A percentile compares a stretch with the other conserved stretches of the same genome.
These are phyloP conservation scores for Eucalyptus sp. DNA, from an alignment of 345 rosid species.

Conservation along the genomic window DNA sequence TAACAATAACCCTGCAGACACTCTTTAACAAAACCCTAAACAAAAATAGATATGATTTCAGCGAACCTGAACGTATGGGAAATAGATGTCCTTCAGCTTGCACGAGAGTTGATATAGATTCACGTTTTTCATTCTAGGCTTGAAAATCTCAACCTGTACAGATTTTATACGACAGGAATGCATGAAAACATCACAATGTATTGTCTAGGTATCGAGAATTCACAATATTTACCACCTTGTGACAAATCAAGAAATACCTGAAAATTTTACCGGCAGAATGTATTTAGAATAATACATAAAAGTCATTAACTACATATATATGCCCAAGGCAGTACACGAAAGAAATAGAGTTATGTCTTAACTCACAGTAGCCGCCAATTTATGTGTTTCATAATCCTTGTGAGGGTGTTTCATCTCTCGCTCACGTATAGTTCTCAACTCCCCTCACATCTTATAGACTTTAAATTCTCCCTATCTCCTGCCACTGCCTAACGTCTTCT, in stretches of 20 bases:
- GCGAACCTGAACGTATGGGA: slow-evolving; percentile 72
- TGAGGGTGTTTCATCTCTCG: not conserved
- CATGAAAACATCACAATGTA: not conserved
- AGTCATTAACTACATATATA: not conserved
- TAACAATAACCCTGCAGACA: not conserved
- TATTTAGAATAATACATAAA: not conserved
- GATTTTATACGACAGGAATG: not conserved
- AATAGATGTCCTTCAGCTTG: slow-evolving; percentile 76
- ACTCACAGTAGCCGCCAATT: not conserved
- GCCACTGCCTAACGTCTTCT: not conserved
- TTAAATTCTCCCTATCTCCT: not conserved
- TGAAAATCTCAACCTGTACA: slow-evolving; percentile 53
- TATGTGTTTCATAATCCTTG: not conserved
- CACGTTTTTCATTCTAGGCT: slow-evolving; percentile 21
- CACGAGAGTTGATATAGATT: slow-evolving; percentile 38
- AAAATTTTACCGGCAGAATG: not conserved
- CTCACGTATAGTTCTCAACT: not conserved
- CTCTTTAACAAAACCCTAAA: not conserved
- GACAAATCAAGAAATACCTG: not conserved
- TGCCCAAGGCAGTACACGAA: not conserved
- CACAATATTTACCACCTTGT: not conserved
- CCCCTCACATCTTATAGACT: not conserved
- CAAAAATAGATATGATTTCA: not conserved
- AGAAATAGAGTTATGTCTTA: not conserved
- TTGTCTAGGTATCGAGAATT: not conserved